Evolutionary conservation across 176 grass and related monocot genomes (phyloP).

Genomic region (Sorghum bicolor): DNA sequence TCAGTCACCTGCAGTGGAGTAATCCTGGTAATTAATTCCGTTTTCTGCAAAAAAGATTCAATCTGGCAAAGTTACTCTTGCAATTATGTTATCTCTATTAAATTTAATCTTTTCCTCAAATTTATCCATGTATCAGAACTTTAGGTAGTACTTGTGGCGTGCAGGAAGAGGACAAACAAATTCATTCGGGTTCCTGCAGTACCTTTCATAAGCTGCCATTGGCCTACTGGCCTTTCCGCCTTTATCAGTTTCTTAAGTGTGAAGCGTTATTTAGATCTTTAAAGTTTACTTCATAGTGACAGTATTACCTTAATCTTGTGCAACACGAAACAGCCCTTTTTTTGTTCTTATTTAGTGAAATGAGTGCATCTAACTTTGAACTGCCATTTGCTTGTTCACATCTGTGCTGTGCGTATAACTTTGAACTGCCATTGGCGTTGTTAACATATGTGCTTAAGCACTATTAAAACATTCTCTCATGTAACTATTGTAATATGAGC

Average conservation of each 20-base stretch:
- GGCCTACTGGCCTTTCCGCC: not conserved
- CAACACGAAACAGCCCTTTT: not conserved
- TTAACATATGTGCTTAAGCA: conserved; percentile 11
- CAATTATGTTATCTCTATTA: not conserved
- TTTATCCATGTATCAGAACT: not conserved
- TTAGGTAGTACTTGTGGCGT: conserved; percentile 3
- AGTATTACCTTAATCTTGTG: not conserved
- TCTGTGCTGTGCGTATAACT: not conserved
- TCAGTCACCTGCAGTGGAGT: no score
- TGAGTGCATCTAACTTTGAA: not conserved
- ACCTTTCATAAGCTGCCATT: conserved; percentile 5
- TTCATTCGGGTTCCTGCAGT: not conserved
- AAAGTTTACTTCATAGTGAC: not conserved
- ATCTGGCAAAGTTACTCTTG: not conserved
- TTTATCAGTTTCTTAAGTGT: conserved; percentile 3
- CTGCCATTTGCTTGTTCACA: conserved; percentile 16
- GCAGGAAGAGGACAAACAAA: not conserved
- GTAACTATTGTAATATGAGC: not conserved
- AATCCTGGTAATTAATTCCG: no score
- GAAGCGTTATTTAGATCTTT: not conserved
- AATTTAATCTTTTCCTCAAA: not conserved
- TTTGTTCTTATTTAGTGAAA: not conserved
- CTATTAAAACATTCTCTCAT: not conserved
- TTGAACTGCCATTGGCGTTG: not conserved
- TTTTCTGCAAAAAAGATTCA: not conserved